A percentile compares a stretch with the other conserved stretches of the same genome.
These are phyloP conservation scores for Ophiocytium majus DNA, from an alignment of 352 stramenopile species.

Conservation along the genomic window DNA sequence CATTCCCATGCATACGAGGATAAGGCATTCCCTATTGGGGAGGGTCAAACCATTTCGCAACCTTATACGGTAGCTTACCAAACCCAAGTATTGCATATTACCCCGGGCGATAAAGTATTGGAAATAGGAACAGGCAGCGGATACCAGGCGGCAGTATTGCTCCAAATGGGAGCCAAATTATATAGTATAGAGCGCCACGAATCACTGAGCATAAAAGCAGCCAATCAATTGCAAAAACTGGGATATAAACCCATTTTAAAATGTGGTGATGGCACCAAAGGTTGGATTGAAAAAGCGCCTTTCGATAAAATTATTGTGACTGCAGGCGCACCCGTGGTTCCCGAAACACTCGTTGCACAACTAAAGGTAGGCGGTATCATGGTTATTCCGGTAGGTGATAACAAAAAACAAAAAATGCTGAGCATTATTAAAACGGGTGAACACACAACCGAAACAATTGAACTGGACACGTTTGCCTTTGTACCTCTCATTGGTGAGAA, in stretches of 20 bases:
- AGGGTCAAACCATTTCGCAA: slow-evolving; percentile 12
- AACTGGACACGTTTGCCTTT: not conserved
- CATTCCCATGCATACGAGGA: not conserved
- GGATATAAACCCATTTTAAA: not conserved
- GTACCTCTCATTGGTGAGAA: no score
- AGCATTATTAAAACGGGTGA: not conserved
- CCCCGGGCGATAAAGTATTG: slow-evolving; percentile 2
- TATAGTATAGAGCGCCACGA: slow-evolving; percentile 7
- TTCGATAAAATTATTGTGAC: slow-evolving; percentile 15
- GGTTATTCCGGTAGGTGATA: slow-evolving; percentile 4
- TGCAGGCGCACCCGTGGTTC: not conserved
- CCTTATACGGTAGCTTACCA: slow-evolving; percentile 2
- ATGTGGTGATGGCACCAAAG: slow-evolving; percentile 4
- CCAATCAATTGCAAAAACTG: not conserved
- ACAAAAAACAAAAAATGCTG: not conserved
- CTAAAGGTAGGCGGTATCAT: slow-evolving; percentile 10
- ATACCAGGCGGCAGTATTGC: not conserved
- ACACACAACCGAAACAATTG: not conserved
- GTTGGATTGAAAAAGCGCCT: not conserved
- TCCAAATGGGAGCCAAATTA: slow-evolving; percentile 7
- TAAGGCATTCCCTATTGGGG: slow-evolving; percentile 3
- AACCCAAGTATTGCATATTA: not conserved
- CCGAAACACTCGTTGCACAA: not conserved
- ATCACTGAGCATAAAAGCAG: not conserved
- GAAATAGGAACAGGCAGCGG: slow-evolving; percentile 3